A percentile compares a stretch with the other conserved stretches of the same genome.
phyloP scores from a whole-genome alignment of 2,329 filamentous ascomycete genomes.

The Ophiostoma sp. region DNA sequence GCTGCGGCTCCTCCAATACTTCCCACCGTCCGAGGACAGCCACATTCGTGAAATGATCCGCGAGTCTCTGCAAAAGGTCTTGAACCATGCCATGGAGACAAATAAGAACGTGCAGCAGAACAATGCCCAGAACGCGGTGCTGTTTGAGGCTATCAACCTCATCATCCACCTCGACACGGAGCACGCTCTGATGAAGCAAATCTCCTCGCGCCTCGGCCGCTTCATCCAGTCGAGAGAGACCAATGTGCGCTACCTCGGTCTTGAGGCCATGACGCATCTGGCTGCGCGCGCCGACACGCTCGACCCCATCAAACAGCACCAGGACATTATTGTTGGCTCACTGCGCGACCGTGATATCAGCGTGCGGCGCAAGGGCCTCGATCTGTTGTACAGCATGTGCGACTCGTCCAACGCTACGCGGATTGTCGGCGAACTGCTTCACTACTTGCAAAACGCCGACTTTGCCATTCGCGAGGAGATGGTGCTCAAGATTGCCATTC shows the following conservation, averaged over 20 bases:
- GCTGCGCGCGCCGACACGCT: slow-evolving; percentile 91
- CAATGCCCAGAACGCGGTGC: slow-evolving; percentile 95
- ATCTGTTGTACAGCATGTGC: slow-evolving; percentile 99
- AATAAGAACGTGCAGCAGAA: slow-evolving; percentile 99
- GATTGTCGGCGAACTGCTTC: slow-evolving; percentile 89
- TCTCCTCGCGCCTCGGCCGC: slow-evolving; percentile 84
- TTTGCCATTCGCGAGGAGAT: slow-evolving; percentile 98
- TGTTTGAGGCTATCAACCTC: slow-evolving; percentile 98
- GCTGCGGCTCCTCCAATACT: slow-evolving; percentile 88
- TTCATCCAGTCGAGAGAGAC: slow-evolving; percentile 98
- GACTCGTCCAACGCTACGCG: slow-evolving; percentile 90
- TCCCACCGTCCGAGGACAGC: slow-evolving; percentile 91
- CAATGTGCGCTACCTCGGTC: slow-evolving; percentile 90
- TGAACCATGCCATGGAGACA: slow-evolving; percentile 87
- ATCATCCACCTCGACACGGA: slow-evolving; percentile 98
- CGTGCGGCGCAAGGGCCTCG: slow-evolving; percentile 90
- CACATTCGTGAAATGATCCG: slow-evolving; percentile 90
- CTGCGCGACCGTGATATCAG: slow-evolving; percentile 96
- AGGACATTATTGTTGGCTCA: slow-evolving; percentile 92
- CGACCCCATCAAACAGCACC: slow-evolving; percentile 97
- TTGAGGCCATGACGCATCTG: slow-evolving; percentile 98
- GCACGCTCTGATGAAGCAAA: slow-evolving; percentile 91
- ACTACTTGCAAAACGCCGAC: slow-evolving; percentile 93
- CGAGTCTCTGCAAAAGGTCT: slow-evolving; percentile 84
- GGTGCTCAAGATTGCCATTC: slow-evolving; percentile 97